These are phyloP conservation scores for Onygenales sp. DNA, from an alignment of 2,329 filamentous ascomycete species.

Conservation along the genomic window DNA sequence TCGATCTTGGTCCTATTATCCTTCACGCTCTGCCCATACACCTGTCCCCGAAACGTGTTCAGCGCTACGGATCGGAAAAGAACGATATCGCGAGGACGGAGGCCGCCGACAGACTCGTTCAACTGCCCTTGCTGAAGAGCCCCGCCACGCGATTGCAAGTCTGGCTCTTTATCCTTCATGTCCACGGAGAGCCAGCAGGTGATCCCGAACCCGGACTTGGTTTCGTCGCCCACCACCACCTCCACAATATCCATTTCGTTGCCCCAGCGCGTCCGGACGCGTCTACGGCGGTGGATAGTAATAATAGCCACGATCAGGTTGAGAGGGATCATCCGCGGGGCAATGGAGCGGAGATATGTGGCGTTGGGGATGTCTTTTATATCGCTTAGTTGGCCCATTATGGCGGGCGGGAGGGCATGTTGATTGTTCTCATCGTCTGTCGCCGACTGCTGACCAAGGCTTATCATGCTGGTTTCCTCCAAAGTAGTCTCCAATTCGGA, in stretches of 20 bases:
- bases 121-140: constrained; percentile 20
- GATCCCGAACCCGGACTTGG: constrained; percentile 66
- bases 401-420: constrained; percentile 17
- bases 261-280: constrained; percentile 52
- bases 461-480: constrained; percentile 8
- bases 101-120: constrained; percentile 29
- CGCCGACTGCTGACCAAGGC: background rate
- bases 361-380: constrained; percentile 63
- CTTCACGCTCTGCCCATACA: constrained; percentile 76
- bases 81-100: constrained; percentile 67
- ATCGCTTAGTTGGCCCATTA: constrained; percentile 46
- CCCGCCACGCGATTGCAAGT: background rate
- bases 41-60: constrained; percentile 61
- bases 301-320: constrained; percentile 76
- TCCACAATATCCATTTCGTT: constrained; percentile 59
- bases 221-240: constrained; percentile 76
- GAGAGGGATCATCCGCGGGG: constrained; percentile 71
- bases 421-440: constrained; percentile 9
- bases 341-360: constrained; percentile 53
- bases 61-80: constrained; percentile 72
- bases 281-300: constrained; percentile 56
- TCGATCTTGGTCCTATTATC: constrained; percentile 60
- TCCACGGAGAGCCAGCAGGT: constrained; percentile 65
- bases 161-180: constrained; percentile 6
- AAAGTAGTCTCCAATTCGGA: constrained; percentile 7